Conservation (phyloP, 257 asterid species). For the Leonotis leonurus region DNA sequence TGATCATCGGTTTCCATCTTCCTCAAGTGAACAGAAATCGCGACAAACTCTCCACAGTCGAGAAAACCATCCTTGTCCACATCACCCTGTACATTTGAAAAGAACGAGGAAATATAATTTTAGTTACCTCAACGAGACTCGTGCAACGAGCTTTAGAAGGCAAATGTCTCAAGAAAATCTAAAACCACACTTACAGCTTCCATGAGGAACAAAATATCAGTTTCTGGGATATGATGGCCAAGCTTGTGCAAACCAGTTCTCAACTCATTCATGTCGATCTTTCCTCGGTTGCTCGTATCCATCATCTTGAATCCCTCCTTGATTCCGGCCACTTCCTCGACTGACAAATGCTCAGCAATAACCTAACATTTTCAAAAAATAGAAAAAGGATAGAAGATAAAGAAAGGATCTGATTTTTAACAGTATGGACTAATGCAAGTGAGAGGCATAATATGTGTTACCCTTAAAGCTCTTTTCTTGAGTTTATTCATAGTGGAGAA, state of each 20-base stretch:
- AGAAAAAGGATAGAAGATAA: neutral
- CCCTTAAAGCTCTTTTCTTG: conserved; percentile 55
- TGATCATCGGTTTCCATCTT: conserved; percentile 74
- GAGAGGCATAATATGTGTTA: conserved; percentile 8
- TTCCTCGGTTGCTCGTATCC: conserved; percentile 50
- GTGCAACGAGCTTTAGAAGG: neutral
- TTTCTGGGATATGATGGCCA: conserved; percentile 48
- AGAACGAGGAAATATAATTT: no score
- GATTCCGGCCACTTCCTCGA: conserved; percentile 52
- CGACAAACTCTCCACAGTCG: conserved; percentile 76
- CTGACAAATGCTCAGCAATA: conserved; percentile 51
- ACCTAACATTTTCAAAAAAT: conserved; percentile 27
- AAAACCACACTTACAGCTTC: conserved; percentile 44
- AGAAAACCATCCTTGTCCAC: conserved; percentile 77
- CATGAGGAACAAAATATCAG: conserved; percentile 49
- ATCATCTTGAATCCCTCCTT: conserved; percentile 44
- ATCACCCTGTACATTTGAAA: conserved; percentile 53
- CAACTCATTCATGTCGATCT: conserved; percentile 41
- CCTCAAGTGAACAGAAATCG: conserved; percentile 71
- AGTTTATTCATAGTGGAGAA: conserved; percentile 58
- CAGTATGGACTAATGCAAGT: no score
- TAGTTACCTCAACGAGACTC: no score
- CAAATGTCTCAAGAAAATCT: neutral
- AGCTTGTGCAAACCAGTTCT: conserved; percentile 49
- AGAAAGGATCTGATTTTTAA: neutral